phyloP scores from a whole-genome alignment of 805 yeast species.

The Candida corydali region DNA sequence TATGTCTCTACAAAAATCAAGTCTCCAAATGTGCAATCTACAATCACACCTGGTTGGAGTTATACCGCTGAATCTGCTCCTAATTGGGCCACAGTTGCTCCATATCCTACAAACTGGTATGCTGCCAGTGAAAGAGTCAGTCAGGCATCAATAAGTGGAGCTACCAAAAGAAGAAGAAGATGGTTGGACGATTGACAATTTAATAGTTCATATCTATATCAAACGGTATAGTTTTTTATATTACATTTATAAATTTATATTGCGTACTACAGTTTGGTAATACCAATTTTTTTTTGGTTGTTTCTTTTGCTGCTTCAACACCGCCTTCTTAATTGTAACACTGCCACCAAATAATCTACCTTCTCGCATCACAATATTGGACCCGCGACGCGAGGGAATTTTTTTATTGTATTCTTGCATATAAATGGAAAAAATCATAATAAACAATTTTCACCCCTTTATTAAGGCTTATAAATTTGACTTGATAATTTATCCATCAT shows the following conservation, averaged over 20 bases:
- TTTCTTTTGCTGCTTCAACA: too few species aligned
- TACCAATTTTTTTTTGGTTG: too few species aligned
- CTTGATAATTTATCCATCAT: neutral
- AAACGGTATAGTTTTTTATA: too few species aligned
- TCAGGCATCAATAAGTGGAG: conserved; percentile 31
- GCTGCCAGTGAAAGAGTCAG: conserved; percentile 53
- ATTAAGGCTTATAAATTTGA: too few species aligned
- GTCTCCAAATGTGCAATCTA: conserved; percentile 51
- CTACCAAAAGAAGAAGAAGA: conserved; percentile 31
- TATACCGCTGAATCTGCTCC: conserved; percentile 58
- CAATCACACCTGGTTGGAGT: conserved; percentile 83
- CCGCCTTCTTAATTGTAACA: too few species aligned
- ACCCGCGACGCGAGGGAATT: too few species aligned
- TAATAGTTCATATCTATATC: too few species aligned
- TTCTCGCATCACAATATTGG: too few species aligned
- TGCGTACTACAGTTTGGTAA: too few species aligned
- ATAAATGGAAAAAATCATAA: neutral
- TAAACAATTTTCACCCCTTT: neutral
- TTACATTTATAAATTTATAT: too few species aligned
- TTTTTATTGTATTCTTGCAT: neutral
- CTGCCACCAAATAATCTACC: too few species aligned
- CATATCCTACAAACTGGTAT: conserved; percentile 62
- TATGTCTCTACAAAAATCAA: conserved; percentile 46
- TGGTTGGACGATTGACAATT: conserved; percentile 29
- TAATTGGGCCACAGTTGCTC: conserved; percentile 72